Conservation (phyloP, 2,329 filamentous ascomycete genomes). For the Emmonsiellopsis sp. region DNA sequence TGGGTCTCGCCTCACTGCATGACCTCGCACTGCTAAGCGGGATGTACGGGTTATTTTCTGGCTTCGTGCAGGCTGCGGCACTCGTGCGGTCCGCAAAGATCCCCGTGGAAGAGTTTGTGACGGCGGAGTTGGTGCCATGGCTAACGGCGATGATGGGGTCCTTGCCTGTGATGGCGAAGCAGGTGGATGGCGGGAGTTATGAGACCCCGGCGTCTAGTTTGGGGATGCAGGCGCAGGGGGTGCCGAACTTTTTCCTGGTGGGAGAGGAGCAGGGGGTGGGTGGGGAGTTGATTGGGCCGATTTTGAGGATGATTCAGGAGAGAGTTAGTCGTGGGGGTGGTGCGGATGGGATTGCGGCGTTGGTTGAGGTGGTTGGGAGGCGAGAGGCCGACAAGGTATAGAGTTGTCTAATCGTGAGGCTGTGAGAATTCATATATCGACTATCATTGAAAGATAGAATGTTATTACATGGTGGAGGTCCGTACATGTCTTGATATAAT, state of each 20-base stretch:
- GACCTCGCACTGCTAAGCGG: slow-evolving; percentile 1
- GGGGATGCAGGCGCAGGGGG: not conserved
- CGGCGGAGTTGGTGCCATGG: not conserved
- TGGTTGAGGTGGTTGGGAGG: not conserved
- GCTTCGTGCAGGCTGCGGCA: slow-evolving; percentile 1
- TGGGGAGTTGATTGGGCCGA: not conserved
- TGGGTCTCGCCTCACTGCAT: not conserved
- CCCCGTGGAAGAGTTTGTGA: not conserved
- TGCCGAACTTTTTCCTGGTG: not conserved
- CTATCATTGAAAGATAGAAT: no score
- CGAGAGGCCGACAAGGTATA: not conserved
- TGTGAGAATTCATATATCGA: not conserved
- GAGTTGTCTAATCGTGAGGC: not conserved
- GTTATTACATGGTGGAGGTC: no score
- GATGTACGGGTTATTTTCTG: slow-evolving; percentile 6
- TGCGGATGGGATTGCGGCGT: not conserved
- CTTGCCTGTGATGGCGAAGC: not conserved
- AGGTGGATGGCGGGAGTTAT: not conserved
- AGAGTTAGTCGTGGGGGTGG: not conserved
- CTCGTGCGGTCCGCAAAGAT: not conserved
- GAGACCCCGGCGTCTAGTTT: not conserved
- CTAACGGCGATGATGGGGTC: not conserved
- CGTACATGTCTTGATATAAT: no score
- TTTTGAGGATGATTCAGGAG: not conserved
- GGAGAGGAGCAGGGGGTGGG: not conserved